Conservation (phyloP, 495 filamentous ascomycete species). For the Usnea hakonensis region DNA sequence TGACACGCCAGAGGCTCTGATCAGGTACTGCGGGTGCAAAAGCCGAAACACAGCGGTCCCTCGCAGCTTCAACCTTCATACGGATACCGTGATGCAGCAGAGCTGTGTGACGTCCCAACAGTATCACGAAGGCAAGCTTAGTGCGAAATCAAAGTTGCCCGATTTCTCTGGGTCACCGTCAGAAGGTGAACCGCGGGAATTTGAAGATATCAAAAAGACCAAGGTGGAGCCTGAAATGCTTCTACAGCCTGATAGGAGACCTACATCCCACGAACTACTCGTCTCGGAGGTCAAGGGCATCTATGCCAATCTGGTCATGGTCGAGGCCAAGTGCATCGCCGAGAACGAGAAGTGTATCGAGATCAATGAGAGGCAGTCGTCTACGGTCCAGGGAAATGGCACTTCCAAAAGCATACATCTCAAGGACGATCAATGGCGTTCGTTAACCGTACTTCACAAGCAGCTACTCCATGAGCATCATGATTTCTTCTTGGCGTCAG, state of each 20-base stretch:
- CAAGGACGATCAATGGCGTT: conserved; percentile 39
- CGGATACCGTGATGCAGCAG: too few species aligned
- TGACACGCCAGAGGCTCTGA: too few species aligned
- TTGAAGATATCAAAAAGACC: too few species aligned
- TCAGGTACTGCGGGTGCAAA: too few species aligned
- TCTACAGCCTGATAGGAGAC: conserved; percentile 53
- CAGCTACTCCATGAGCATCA: conserved; percentile 40
- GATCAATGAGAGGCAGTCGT: conserved; percentile 32
- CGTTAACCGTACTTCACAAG: conserved; percentile 32
- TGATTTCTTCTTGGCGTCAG: conserved; percentile 43
- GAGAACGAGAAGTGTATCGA: too few species aligned
- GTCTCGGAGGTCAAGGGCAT: conserved; percentile 41
- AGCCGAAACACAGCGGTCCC: too few species aligned
- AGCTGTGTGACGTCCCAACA: too few species aligned
- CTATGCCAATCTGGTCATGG: conserved; percentile 43
- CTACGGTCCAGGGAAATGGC: conserved; percentile 29
- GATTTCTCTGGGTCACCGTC: too few species aligned
- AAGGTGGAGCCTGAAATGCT: conserved; percentile 33
- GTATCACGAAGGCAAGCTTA: too few species aligned
- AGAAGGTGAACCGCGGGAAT: too few species aligned
- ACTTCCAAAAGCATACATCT: conserved; percentile 23
- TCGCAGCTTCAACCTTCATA: too few species aligned
- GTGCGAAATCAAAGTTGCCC: too few species aligned
- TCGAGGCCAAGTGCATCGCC: conserved; percentile 45
- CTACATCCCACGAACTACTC: conserved; percentile 67